phyloP scores from a whole-genome alignment of 768 basidiomycete genomes.

The Amanita pallidorosea region DNA sequence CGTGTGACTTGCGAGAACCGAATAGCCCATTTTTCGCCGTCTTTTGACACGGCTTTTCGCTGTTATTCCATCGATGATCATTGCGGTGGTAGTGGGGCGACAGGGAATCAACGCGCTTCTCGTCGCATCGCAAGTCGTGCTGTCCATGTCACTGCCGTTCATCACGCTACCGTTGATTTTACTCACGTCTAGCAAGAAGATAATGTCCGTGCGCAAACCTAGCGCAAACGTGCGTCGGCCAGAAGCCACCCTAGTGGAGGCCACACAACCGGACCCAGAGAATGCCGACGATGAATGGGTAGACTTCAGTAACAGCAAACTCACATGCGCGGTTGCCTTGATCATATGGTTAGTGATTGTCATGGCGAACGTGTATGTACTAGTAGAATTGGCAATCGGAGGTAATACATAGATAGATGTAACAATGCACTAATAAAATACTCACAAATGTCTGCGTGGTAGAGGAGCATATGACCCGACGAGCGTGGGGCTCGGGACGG shows the following conservation, averaged over 20 bases:
- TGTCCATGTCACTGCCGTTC: constrained; percentile 80
- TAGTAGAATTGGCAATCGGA: constrained; percentile 38
- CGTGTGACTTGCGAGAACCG: not conserved
- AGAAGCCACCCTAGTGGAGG: constrained; percentile 1
- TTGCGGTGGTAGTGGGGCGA: constrained; percentile 64
- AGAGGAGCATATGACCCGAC: not conserved
- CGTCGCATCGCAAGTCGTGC: constrained; percentile 77
- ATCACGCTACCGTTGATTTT: constrained; percentile 74
- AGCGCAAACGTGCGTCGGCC: constrained; percentile 24
- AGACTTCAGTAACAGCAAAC: constrained; percentile 54
- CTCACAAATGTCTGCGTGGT: not conserved
- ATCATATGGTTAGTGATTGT: constrained; percentile 56
- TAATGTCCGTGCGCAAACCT: constrained; percentile 60
- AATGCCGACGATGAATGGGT: constrained; percentile 27
- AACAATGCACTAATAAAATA: not conserved
- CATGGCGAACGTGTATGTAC: constrained; percentile 68
- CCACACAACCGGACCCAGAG: constrained; percentile 13
- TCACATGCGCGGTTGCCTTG: constrained; percentile 39
- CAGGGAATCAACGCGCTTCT: constrained; percentile 67
- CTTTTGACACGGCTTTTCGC: constrained; percentile 73
- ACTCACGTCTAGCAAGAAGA: constrained; percentile 55
- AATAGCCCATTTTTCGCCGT: constrained; percentile 66
- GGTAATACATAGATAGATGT: constrained; percentile 9
- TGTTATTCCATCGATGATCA: constrained; percentile 71
- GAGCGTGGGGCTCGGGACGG: not conserved